These are phyloP conservation scores for Pythium vanterpoolii DNA, from an alignment of 352 stramenopile species.

Conservation along the genomic window DNA sequence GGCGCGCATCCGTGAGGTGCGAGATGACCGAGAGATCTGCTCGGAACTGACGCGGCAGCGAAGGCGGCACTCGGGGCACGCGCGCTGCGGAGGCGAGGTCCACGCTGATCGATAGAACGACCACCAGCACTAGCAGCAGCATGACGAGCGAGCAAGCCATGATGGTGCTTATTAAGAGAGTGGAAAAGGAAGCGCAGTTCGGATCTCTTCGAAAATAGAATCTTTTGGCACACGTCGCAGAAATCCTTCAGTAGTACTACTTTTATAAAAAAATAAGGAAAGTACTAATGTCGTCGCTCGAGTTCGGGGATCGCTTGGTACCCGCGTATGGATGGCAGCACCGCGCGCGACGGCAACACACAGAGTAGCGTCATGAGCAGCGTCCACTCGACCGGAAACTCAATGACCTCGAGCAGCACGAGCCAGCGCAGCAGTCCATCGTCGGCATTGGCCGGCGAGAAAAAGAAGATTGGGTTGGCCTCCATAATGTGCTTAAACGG, in stretches of 20 bases:
- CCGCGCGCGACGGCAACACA: constrained; percentile 48
- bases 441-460: constrained; percentile 30
- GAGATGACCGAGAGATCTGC: constrained; percentile 53
- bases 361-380: constrained; percentile 57
- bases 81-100: not conserved
- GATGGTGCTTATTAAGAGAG: not conserved
- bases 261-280: too few relatives aligned
- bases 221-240: constrained; percentile 13
- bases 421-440: constrained; percentile 45
- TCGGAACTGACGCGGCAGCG: constrained; percentile 56
- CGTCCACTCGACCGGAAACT: constrained; percentile 60
- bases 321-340: constrained; percentile 49
- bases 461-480: constrained; percentile 64
- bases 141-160: not conserved
- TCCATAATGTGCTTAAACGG: constrained; percentile 45
- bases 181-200: not conserved
- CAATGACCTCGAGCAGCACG: constrained; percentile 53
- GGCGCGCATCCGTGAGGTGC: constrained; percentile 54
- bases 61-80: constrained; percentile 25
- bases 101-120: not conserved
- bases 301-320: constrained; percentile 50
- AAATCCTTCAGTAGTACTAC: not conserved
- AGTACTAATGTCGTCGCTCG: too few relatives aligned
- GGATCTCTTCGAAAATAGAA: not conserved
- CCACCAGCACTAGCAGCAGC: not conserved